Evolutionary conservation across 2,329 filamentous ascomycete genomes (phyloP), one percentile per base, ranked within the genome.

Genomic region (Calonectria pteridis): DNA sequence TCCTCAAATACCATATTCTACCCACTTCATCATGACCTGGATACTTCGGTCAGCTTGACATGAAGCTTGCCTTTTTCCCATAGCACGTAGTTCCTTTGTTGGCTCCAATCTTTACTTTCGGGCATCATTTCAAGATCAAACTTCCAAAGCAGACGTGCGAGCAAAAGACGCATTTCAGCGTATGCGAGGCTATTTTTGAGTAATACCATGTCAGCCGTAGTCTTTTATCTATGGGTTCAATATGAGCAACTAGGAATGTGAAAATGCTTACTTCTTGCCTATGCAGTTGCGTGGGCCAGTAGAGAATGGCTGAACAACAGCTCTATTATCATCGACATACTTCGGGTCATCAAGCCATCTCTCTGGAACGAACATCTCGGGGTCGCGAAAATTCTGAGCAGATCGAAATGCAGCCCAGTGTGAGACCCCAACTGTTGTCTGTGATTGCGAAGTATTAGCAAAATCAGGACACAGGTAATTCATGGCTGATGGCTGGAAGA

Each of bases 101-200:
- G 18, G 7, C 28, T 13, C 55, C 55, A 62, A 18, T 62, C 6
- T 4, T 40, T 28, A n/a, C 33, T 18, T 14, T 40, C 55, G 0
- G 55, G 23, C 55, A 62, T 28, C 55, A 62, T 62, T 20, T 62
- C 33, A 13, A 62, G 33, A 16, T 62, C 55, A 29, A 62, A 62
- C 23, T 62, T 62, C 55, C 55, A 62, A 62, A 62, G 33, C 6
- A 62, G 14, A 18, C 55, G 33, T 20, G 55, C 14, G 3, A 62
- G 18, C 13, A 62, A 20, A 26, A 62, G 35, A 2, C 55, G 33
- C 55, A 62, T 62, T 28, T 62, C 55, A 7, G 55, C 55, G 18
- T 62, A 62, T 26, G 55, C 55, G 2, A 62, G 35, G 7, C 55
- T 62, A 5, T 10, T 4, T 37, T 28, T 13, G 53, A 3, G 20